Evolutionary conservation across 352 stramenopile genomes (phyloP), one percentile per base, ranked within the genome.

Genomic region (Thalassiosira mediterranea): DNA sequence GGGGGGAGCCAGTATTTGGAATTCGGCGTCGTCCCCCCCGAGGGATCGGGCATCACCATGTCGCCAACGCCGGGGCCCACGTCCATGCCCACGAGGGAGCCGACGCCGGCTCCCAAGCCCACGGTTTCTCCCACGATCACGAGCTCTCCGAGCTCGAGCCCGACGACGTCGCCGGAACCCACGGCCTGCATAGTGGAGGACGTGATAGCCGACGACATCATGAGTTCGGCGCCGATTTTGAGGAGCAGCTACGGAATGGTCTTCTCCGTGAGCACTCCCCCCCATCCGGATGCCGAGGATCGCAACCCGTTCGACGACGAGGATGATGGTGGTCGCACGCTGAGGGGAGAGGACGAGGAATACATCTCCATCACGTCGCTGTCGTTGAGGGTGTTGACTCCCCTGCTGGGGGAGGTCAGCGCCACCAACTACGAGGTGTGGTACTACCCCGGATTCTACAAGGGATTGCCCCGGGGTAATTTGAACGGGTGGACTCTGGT

Each of bases 391-490:
- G 19, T 44, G 4, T 3, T 44, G 11, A 40, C 8, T 25, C 52
- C 21, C 31, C 17, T 61, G 10, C 37, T 61, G 52, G 21, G 4
- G 15, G 5, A 4, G 52, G 21, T 19, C 3, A 17, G 3, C 2
- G 3, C 7, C 15, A 44, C 52, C 15, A 40, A 61, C 15, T 61
- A 61, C 37, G 17, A 61, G 37, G 52, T 61, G 23, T 61, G n/a
- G 3, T 58, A 58, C 17, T 4, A 10, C 19, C 3, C 4, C 3
- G 49, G 49, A 58, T 58, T 34, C 19, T 32, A 58, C 37, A 8
- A 44, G n/a, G n/a, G n/a, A n/a, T n/a, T n/a, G n/a, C n/a, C 37
- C 37, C 8, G 52, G 25, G 52, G 52, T 3, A 19, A 61, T 61
- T 61, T 61, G 3, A 44, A 2, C 10, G 26, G 26, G 10, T 61